Conservation (phyloP, 495 filamentous ascomycete genomes). For the Jackrogersella minutella region DNA sequence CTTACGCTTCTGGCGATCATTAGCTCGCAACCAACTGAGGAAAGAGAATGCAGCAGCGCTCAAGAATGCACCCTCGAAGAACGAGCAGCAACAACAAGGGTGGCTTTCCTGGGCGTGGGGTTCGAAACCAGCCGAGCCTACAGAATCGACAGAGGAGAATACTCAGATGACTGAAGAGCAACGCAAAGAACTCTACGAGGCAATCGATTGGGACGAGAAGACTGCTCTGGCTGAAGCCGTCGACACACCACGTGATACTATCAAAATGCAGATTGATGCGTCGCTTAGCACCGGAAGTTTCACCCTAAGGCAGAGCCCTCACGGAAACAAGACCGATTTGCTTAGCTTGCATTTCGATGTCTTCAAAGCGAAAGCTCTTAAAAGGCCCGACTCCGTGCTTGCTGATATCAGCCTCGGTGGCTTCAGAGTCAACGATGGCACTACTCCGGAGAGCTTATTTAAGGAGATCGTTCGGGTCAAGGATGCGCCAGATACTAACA, state of each 20-base stretch:
- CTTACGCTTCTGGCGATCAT: conserved; percentile 92
- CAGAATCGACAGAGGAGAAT: conserved; percentile 70
- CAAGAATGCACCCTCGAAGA: conserved; percentile 52
- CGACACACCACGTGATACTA: conserved; percentile 85
- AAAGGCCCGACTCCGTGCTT: conserved; percentile 88
- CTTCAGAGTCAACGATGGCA: conserved; percentile 93
- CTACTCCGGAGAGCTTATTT: conserved; percentile 86
- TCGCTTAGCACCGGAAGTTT: conserved; percentile 92
- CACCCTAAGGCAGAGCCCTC: conserved; percentile 86
- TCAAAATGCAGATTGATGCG: conserved; percentile 91
- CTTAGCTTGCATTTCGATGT: conserved; percentile 92
- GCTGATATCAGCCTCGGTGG: conserved; percentile 89
- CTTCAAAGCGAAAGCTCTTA: conserved; percentile 85
- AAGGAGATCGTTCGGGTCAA: conserved; percentile 96
- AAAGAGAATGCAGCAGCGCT: conserved; percentile 88
- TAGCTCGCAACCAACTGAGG: conserved; percentile 91
- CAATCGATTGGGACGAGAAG: conserved; percentile 98
- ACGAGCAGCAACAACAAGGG: conserved; percentile 69
- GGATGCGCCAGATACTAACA: conserved; percentile 69
- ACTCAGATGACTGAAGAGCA: conserved; percentile 92
- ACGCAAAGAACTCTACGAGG: conserved; percentile 93
- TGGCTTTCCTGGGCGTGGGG: conserved; percentile 93
- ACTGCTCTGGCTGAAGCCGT: conserved; percentile 84
- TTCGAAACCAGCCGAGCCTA: conserved; percentile 65
- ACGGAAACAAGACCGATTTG: conserved; percentile 78